phyloP scores from a whole-genome alignment of 2,329 filamentous ascomycete species.

The Coniochaeta prunicola region DNA sequence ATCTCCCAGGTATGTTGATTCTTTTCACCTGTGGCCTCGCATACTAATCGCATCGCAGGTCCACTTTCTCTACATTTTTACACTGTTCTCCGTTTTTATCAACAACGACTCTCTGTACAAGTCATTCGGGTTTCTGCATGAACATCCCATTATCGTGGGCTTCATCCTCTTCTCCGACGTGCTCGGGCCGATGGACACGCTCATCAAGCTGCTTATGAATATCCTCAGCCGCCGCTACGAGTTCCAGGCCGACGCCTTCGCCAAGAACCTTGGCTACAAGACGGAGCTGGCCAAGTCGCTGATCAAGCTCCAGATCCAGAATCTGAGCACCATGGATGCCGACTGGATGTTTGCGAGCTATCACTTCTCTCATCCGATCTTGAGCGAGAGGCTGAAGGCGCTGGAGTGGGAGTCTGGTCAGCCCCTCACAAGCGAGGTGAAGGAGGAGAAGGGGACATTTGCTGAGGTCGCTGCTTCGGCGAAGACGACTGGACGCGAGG shows the following conservation, averaged over 20 bases:
- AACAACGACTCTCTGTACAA: slow-evolving; percentile 88
- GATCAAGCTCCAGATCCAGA: slow-evolving; percentile 97
- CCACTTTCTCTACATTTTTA: slow-evolving; percentile 95
- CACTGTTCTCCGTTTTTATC: slow-evolving; percentile 94
- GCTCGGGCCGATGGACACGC: slow-evolving; percentile 87
- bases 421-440: slow-evolving; percentile 33
- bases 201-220: slow-evolving; percentile 95
- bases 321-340: slow-evolving; percentile 96
- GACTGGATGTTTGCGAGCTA: slow-evolving; percentile 98
- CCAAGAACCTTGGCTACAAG: slow-evolving; percentile 74
- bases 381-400: slow-evolving; percentile 87
- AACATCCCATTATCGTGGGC: slow-evolving; percentile 89
- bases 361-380: slow-evolving; percentile 95
- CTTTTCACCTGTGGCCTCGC: neutral
- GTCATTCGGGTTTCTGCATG: slow-evolving; percentile 78
- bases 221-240: slow-evolving; percentile 90
- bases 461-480: slow-evolving; percentile 38
- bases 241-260: slow-evolving; percentile 92
- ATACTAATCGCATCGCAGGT: slow-evolving; percentile 41
- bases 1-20: slow-evolving; percentile 67
- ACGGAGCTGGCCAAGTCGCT: slow-evolving; percentile 77
- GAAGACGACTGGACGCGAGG: slow-evolving; percentile 68
- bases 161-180: slow-evolving; percentile 97
- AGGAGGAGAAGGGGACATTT: slow-evolving; percentile 20
- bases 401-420: slow-evolving; percentile 72